Evolutionary conservation across 2,329 filamentous ascomycete species (phyloP).

Genomic region (Penicillium sp.): DNA sequence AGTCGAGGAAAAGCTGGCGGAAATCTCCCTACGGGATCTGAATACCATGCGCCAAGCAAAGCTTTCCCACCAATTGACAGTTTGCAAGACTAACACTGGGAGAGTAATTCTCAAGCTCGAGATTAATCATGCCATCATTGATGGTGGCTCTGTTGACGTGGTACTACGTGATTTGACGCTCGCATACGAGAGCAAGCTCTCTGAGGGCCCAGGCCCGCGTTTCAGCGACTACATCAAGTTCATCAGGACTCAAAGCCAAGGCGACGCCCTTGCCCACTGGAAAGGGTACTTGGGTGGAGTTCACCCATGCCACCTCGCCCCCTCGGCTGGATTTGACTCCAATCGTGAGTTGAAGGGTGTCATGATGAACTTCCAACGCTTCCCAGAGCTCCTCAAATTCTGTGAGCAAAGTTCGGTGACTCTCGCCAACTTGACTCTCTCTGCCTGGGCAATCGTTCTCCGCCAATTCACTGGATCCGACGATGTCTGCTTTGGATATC

Average conservation of each 20-base stretch:
- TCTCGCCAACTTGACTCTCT: constrained; percentile 39
- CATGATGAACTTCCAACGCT: constrained; percentile 33
- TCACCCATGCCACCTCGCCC: constrained; percentile 33
- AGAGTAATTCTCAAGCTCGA: constrained; percentile 38
- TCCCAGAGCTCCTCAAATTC: constrained; percentile 32
- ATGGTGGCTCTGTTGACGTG: constrained; percentile 37
- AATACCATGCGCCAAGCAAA: constrained; percentile 28
- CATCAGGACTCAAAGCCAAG: constrained; percentile 29
- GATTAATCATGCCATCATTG: constrained; percentile 42
- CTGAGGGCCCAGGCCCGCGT: constrained; percentile 28
- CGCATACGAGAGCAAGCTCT: constrained; percentile 34
- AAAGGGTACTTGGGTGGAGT: constrained; percentile 35
- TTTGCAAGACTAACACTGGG: constrained; percentile 34
- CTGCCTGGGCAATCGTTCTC: constrained; percentile 43
- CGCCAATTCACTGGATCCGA: constrained; percentile 33
- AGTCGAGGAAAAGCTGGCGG: constrained; percentile 28
- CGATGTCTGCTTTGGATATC: constrained; percentile 46
- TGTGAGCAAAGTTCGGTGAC: constrained; percentile 35
- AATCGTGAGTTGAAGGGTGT: constrained; percentile 27
- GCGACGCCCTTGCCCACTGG: constrained; percentile 36
- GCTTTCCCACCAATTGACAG: constrained; percentile 36
- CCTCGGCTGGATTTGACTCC: constrained; percentile 5
- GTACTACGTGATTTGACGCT: constrained; percentile 33
- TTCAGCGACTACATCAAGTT: constrained; percentile 43
- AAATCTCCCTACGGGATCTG: constrained; percentile 29